phyloP scores from a whole-genome alignment of 2,329 filamentous ascomycete species.

The Alternaria triticina region DNA sequence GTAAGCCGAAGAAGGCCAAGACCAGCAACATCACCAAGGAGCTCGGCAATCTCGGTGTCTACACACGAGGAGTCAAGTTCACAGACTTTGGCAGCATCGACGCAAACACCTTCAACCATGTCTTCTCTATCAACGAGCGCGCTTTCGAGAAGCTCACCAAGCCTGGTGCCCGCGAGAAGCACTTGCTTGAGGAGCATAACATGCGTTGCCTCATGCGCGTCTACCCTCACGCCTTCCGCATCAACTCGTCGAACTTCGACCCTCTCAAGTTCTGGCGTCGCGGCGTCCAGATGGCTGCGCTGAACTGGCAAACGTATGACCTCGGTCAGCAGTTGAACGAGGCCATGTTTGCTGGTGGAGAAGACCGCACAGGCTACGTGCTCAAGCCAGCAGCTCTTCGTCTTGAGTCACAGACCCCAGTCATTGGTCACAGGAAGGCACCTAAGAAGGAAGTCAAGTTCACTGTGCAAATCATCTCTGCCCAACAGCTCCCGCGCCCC shows the following conservation, averaged over 20 bases:
- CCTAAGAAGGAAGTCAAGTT: slow-evolving; percentile 85
- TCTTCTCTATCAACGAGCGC: slow-evolving; percentile 92
- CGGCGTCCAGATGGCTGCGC: slow-evolving; percentile 94
- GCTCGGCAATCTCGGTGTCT: slow-evolving; percentile 85
- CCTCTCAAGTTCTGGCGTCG: slow-evolving; percentile 92
- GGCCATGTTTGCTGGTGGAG: slow-evolving; percentile 93
- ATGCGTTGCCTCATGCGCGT: slow-evolving; percentile 86
- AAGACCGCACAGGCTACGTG: slow-evolving; percentile 88
- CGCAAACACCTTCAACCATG: slow-evolving; percentile 88
- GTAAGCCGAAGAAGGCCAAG: slow-evolving; percentile 66
- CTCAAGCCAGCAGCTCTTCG: slow-evolving; percentile 89
- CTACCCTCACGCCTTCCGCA: slow-evolving; percentile 82
- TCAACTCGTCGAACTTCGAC: slow-evolving; percentile 92
- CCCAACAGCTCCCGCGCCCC: slow-evolving; percentile 89
- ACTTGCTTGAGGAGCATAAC: slow-evolving; percentile 85
- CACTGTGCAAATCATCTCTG: slow-evolving; percentile 86
- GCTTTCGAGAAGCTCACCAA: slow-evolving; percentile 83
- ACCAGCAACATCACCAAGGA: slow-evolving; percentile 84
- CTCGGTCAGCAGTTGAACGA: slow-evolving; percentile 95
- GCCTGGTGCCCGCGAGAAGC: slow-evolving; percentile 76
- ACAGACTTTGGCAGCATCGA: slow-evolving; percentile 77
- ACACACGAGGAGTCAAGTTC: slow-evolving; percentile 80
- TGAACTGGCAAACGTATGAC: slow-evolving; percentile 99
- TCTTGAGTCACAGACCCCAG: slow-evolving; percentile 35
- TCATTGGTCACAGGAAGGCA: slow-evolving; percentile 66